phyloP scores from a whole-genome alignment of 345 rosid genomes.

The Nasturtium officinale region DNA sequence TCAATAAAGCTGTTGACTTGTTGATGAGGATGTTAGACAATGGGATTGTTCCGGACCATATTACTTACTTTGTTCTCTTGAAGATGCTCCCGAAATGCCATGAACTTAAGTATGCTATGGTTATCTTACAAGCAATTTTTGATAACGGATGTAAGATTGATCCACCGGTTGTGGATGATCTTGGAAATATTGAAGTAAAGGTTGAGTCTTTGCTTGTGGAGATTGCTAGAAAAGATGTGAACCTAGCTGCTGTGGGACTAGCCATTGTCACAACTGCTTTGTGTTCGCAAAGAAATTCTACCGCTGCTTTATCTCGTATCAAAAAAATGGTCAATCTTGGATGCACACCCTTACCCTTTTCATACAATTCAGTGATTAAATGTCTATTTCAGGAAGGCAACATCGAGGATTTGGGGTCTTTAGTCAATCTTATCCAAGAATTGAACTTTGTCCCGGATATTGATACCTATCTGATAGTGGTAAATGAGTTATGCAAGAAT shows the following conservation, averaged over 20 bases:
- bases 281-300: conserved; percentile 49
- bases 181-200: conserved; percentile 38
- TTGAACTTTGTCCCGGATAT: conserved; percentile 52
- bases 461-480: conserved; percentile 56
- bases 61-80: conserved; percentile 56
- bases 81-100: conserved; percentile 55
- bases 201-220: conserved; percentile 54
- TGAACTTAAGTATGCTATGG: conserved; percentile 54
- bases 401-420: conserved; percentile 45
- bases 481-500: conserved; percentile 55
- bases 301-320: conserved; percentile 46
- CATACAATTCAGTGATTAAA: conserved; percentile 62
- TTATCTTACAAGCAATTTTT: conserved; percentile 53
- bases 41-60: conserved; percentile 65
- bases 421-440: conserved; percentile 51
- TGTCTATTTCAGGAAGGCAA: conserved; percentile 50
- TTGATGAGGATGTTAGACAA: conserved; percentile 51
- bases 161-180: conserved; percentile 32
- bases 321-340: conserved; percentile 51
- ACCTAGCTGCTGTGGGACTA: conserved; percentile 54
- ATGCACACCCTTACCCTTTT: conserved; percentile 52
- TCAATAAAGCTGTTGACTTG: conserved; percentile 50
- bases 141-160: conserved; percentile 51
- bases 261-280: conserved; percentile 57
- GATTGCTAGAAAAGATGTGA: conserved; percentile 47